Conservation (phyloP, 176 grass and related monocot species). For the Carex parvula region DNA sequence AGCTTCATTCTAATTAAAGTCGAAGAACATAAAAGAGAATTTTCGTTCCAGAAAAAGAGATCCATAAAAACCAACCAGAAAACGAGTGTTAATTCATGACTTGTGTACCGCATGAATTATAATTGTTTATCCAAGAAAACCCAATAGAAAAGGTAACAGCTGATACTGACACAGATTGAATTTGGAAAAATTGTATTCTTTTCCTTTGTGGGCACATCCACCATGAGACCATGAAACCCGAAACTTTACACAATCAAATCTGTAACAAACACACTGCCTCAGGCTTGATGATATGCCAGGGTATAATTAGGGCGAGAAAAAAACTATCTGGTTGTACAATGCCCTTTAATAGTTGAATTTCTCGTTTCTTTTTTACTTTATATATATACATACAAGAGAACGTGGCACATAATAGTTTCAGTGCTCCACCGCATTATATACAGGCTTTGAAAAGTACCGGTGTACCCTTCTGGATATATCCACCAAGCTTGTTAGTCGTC, state of each 20-base stretch:
- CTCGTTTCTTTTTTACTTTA: constrained; percentile 14
- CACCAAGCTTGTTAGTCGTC: constrained; percentile 20
- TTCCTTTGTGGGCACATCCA: constrained; percentile 2
- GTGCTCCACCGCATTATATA: constrained; percentile 17
- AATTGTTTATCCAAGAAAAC: background rate
- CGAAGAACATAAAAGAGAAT: no score
- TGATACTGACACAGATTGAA: background rate
- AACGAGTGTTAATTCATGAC: no score
- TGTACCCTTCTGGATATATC: constrained; percentile 4
- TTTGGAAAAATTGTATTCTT: background rate
- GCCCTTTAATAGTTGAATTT: constrained; percentile 7
- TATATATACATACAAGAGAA: constrained; percentile 25
- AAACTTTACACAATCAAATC: background rate
- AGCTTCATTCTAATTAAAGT: no score
- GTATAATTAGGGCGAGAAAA: no score
- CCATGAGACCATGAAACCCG: background rate
- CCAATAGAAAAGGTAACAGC: background rate
- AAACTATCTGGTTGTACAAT: background rate
- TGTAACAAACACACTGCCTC: background rate
- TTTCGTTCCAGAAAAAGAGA: no score
- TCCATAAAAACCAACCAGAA: no score
- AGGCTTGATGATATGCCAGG: background rate
- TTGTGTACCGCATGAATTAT: no score
- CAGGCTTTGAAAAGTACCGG: constrained; percentile 11
- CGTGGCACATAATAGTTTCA: constrained; percentile 6